Evolutionary conservation across 2,329 filamentous ascomycete genomes (phyloP), one percentile per base, ranked within the genome.

Genomic region (Colletotrichum camelliae): DNA sequence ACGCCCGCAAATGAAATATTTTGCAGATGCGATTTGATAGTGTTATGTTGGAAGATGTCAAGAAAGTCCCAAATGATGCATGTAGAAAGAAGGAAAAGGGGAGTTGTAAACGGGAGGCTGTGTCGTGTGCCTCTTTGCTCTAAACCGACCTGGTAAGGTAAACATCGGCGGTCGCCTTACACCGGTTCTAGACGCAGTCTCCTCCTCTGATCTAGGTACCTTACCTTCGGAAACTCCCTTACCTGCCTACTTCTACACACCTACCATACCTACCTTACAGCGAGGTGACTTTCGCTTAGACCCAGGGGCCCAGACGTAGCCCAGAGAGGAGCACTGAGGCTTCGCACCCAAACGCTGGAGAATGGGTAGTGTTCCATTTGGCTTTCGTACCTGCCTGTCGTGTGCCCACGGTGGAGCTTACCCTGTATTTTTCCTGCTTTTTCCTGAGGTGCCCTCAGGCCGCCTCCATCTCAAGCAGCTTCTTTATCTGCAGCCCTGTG

Each of bases 81-180:
- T 18, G 15, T 21, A 29, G 21, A 29, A 52, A 24, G 15, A 7
- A 66, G 24, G n/a, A 13, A 64, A 24, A 39, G 24, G n/a, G n/a
- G 21, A 43, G 48, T 29, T 43, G 27, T 12, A 16, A 35, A 29
- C n/a, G 18, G 43, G 27, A 29, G 64, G 12, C 35, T 43, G 73
- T 74, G 74, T 76, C 70, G 65, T 65, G 70, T 76, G 74, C 65
- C 43, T 64, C 67, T 33, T 69, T 76, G 27, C 64, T 65, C 67
- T 37, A 52, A 62, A 35, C 67, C 65, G 67, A 62, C 66, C 43
- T 52, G 43, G 43, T 52, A 52, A 52, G 43, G 43, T 52, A 52
- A 52, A 52, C n/a, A 52, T 52, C 43, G 43, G 60, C 37, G 62
- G 33, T 52, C 57, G 21, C 37, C 64, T 76, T 37, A 74, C 67